phyloP scores from a whole-genome alignment of 768 basidiomycete species.

The Gautieria morchelliformis region DNA sequence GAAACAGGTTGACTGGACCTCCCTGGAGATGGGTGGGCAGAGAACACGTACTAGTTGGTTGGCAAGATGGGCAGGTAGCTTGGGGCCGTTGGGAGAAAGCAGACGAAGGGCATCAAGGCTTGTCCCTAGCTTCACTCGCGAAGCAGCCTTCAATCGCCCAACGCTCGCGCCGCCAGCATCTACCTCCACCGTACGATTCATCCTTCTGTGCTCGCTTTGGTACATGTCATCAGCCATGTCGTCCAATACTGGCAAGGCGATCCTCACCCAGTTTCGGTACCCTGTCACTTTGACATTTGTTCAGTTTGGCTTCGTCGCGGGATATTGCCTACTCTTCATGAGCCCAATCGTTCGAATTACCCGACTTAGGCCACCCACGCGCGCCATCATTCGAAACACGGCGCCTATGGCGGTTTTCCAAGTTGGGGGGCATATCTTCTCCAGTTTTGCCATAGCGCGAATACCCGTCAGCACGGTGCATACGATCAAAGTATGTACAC shows the following conservation, averaged over 20 bases:
- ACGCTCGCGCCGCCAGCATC: constrained; percentile 2
- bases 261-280: constrained; percentile 86
- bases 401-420: constrained; percentile 97
- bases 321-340: constrained; percentile 80
- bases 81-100: neutral
- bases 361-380: constrained; percentile 60
- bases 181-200: constrained; percentile 40
- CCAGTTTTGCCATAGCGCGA: constrained; percentile 92
- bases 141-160: neutral
- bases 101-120: neutral
- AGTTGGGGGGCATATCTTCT: constrained; percentile 96
- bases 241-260: constrained; percentile 93
- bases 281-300: constrained; percentile 96
- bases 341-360: constrained; percentile 60
- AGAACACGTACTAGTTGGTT: neutral
- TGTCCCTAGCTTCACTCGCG: neutral
- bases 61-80: neutral
- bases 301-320: constrained; percentile 91
- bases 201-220: constrained; percentile 83
- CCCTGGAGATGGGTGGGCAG: neutral
- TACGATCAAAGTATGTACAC: constrained; percentile 81
- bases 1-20: neutral
- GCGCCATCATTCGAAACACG: constrained; percentile 64
- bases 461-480: constrained; percentile 98
- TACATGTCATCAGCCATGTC: constrained; percentile 89